Conservation (phyloP, 768 basidiomycete species). For the Panellus pusillus region DNA sequence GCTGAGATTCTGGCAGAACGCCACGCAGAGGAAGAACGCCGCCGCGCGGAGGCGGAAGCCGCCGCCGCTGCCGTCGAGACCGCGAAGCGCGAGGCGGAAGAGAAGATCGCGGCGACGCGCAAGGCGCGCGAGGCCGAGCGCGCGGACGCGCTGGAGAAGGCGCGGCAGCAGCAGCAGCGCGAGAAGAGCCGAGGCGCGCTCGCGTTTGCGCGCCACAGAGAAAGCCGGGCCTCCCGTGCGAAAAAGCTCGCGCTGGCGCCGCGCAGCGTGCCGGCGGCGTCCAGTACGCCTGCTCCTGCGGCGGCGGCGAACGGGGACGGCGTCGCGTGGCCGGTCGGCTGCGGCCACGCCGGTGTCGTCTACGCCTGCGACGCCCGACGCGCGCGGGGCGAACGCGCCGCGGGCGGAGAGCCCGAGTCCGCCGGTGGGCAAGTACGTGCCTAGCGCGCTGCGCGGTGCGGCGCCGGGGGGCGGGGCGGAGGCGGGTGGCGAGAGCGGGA, state of each 20-base stretch:
- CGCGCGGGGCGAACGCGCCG: constrained; percentile 39
- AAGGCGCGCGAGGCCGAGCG: constrained; percentile 52
- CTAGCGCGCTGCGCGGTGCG: too few species aligned
- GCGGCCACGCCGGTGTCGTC: constrained; percentile 26
- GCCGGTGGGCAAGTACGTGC: constrained; percentile 43
- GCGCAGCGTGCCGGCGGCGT: constrained; percentile 19
- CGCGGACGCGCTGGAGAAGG: constrained; percentile 51
- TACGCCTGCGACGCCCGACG: constrained; percentile 29
- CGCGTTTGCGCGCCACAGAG: constrained; percentile 40
- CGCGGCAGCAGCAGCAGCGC: constrained; percentile 58
- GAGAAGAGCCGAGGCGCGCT: constrained; percentile 71
- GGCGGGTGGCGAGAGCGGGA: constrained; percentile 55
- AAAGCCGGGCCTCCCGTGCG: constrained; percentile 31
- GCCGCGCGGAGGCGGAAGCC: constrained; percentile 50
- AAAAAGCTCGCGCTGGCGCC: constrained; percentile 27
- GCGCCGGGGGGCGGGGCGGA: too few species aligned
- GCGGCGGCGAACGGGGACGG: constrained; percentile 24
- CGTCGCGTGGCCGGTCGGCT: constrained; percentile 27
- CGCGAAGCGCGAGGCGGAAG: constrained; percentile 64
- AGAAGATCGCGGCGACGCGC: constrained; percentile 48
- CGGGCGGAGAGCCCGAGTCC: constrained; percentile 59
- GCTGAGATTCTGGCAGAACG: constrained; percentile 37
- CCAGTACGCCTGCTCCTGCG: neutral
- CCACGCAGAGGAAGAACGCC: constrained; percentile 54
- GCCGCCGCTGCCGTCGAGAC: constrained; percentile 48